Base-by-base conservation (phyloP, 148 eudicot genomes). In the Agrostemma githago region DNA sequence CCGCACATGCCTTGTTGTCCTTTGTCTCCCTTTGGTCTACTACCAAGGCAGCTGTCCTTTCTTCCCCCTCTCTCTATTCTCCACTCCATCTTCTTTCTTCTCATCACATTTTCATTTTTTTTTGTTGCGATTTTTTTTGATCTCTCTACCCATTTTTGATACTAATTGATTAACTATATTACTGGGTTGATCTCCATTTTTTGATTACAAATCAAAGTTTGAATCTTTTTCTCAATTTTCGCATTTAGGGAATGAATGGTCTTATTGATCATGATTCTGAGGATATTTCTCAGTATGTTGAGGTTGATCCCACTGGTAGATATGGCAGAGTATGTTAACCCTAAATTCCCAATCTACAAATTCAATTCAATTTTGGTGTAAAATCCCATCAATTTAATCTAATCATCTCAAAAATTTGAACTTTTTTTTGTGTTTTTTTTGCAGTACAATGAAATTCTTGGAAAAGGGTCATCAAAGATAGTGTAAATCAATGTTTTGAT, bases 271-370 rank as follows among this genome's bases (percentile, higher is more conserved):
- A 71, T 78, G 93, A 87, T 54, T 79, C 83, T 64, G 89, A 82
- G 61, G 79, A 76, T 21, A 66, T 44, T 57, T 84, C 90, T 68
- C 94, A 83, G n/a, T 91, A 86, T 79, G 89, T 88, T 72, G 97
- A 91, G 83, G 80, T 86, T 84, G 97, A 91, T 91, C 97, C 97
- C 14, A 88, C 94, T 78, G 94, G 93, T 21, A 85, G 97, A 88
- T 91, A 91, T 80, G 97, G 94, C 71, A 86, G 94, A 83, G 97
- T 91, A 86, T 71, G 78, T 66, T 19, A 5, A 51, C 57, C 41
- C 7, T 39, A 53, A 37, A 19, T 72, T 2, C 57, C 4, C 66
- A 19, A 17, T 59, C 60, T 65, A n/a, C 16, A 26, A 19, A 14
- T 70, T 66, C 26, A 26, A 41, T 19, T n/a, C 3, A 3, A 53